These are phyloP conservation scores for Nothophoma quercina DNA, from an alignment of 2,329 filamentous ascomycete genomes.

Conservation along the genomic window DNA sequence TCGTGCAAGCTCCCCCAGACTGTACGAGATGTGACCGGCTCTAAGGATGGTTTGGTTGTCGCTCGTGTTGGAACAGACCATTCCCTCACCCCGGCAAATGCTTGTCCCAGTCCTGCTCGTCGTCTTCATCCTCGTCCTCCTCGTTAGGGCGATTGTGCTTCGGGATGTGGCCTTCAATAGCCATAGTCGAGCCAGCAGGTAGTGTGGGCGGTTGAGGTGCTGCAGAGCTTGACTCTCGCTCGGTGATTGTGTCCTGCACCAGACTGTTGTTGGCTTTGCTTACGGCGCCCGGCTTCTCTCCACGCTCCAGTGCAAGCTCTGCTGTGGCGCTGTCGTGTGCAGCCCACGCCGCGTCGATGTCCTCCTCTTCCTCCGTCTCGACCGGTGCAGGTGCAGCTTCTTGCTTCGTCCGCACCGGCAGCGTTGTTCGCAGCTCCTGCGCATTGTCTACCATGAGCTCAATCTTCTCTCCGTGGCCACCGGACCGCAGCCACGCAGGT, in stretches of 20 bases:
- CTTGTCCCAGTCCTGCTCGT: conserved; percentile 48
- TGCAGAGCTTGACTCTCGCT: conserved; percentile 30
- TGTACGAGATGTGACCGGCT: too few species aligned
- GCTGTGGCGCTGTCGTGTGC: conserved; percentile 44
- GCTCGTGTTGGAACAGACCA: too few species aligned
- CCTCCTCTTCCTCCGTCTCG: conserved; percentile 41
- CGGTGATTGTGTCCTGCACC: conserved; percentile 42
- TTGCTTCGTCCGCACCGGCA: conserved; percentile 42
- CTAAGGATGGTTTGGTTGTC: too few species aligned
- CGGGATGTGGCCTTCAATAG: conserved; percentile 50
- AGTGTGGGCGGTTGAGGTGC: conserved; percentile 39
- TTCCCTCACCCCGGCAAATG: conserved; percentile 39
- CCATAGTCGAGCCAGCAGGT: conserved; percentile 39
- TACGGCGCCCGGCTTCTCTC: conserved; percentile 48
- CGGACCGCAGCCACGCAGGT: conserved; percentile 82
- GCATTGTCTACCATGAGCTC: conserved; percentile 50
- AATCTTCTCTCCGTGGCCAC: conserved; percentile 50
- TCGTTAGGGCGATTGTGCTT: conserved; percentile 24
- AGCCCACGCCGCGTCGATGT: conserved; percentile 43
- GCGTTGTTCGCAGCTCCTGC: conserved; percentile 33
- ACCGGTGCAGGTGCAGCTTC: conserved; percentile 3
- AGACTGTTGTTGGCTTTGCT: conserved; percentile 44
- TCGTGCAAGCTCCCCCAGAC: too few species aligned
- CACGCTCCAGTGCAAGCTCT: conserved; percentile 55
- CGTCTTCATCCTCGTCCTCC: conserved; percentile 31